Evolutionary conservation across 2,329 filamentous ascomycete species (phyloP).

Genomic region (Pestalotiopsis sp.): DNA sequence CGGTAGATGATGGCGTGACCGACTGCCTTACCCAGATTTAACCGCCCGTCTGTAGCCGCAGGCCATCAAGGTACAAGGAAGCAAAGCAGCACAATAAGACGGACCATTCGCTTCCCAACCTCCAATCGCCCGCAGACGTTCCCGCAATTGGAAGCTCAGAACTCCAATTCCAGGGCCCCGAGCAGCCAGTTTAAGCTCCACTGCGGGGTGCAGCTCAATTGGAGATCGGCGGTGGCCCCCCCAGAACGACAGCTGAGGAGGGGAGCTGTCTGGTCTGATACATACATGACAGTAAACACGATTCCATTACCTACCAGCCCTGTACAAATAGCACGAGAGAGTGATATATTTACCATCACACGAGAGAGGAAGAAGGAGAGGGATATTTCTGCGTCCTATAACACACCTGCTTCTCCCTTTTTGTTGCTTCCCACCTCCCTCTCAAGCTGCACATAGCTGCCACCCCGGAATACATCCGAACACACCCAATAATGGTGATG

Average conservation of each 20-base stretch:
- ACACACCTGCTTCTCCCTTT: no score
- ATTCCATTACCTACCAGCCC: no score
- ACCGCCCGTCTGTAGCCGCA: neutral
- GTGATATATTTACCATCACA: neutral
- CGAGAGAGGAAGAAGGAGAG: no score
- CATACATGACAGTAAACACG: no score
- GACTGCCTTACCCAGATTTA: neutral
- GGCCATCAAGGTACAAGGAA: neutral
- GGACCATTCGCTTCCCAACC: neutral
- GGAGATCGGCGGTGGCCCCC: neutral
- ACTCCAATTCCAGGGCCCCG: neutral
- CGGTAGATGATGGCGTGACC: neutral
- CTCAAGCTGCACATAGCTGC: neutral
- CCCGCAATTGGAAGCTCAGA: conserved; percentile 12
- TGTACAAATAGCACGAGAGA: no score
- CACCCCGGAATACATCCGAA: neutral
- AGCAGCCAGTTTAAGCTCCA: neutral
- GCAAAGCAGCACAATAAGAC: neutral
- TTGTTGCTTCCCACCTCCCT: neutral
- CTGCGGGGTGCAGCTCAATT: conserved; percentile 11
- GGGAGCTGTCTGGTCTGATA: neutral
- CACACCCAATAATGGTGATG: conserved; percentile 63
- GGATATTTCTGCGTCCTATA: no score
- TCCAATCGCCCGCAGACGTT: neutral
- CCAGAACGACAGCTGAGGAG: neutral